These are phyloP conservation scores for Aristolochia californica DNA, from an alignment of 164 flowering plant species.

Conservation along the genomic window DNA sequence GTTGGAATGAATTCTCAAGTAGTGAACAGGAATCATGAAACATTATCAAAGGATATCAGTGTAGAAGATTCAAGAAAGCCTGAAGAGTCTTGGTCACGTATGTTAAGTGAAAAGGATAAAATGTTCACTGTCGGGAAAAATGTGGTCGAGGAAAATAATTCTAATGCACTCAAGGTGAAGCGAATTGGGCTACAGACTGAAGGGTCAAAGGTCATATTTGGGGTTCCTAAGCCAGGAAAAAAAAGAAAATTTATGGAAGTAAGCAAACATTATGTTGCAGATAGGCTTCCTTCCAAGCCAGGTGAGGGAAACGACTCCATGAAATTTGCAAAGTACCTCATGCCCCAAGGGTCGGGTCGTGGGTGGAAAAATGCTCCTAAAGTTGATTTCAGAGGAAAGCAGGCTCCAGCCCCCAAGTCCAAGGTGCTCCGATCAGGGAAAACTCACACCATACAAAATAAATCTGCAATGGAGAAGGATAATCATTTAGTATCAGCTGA, in stretches of 20 bases:
- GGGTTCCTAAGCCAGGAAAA: constrained; percentile 95
- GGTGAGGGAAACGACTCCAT: constrained; percentile 36
- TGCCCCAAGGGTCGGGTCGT: constrained; percentile 58
- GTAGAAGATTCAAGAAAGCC: constrained; percentile 26
- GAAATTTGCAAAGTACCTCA: constrained; percentile 39
- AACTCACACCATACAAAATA: constrained; percentile 23
- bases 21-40: constrained; percentile 36
- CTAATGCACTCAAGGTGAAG: constrained; percentile 32
- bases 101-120: constrained; percentile 45
- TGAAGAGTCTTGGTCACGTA: constrained; percentile 23
- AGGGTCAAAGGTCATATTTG: constrained; percentile 72
- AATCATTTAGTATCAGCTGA: constrained; percentile 12
- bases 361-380: constrained; percentile 44
- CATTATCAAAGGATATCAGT: constrained; percentile 15
- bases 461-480: constrained; percentile 31
- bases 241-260: constrained; percentile 97
- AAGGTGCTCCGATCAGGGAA: constrained; percentile 41
- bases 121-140: constrained; percentile 55
- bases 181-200: constrained; percentile 63
- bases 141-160: constrained; percentile 30
- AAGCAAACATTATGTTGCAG: constrained; percentile 76
- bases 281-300: constrained; percentile 21
- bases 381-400: constrained; percentile 51
- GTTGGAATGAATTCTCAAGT: constrained; percentile 16
- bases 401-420: constrained; percentile 34